A percentile compares a stretch with the other conserved stretches of the same genome.
phyloP scores from a whole-genome alignment of 2,329 filamentous ascomycete genomes.

The Fusarium vanettenii region DNA sequence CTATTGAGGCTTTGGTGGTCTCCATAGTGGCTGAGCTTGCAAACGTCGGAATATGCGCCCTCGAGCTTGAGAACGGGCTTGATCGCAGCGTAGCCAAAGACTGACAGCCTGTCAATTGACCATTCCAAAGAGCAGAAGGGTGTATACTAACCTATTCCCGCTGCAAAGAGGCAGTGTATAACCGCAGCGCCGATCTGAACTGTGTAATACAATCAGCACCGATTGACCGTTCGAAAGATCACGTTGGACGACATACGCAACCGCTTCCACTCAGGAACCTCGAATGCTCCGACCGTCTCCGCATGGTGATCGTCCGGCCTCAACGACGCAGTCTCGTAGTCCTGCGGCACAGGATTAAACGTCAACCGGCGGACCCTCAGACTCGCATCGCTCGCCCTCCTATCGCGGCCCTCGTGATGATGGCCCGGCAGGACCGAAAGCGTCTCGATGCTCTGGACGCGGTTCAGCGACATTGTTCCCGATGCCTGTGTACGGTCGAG shows the following conservation, averaged over 20 bases:
- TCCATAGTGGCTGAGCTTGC: constrained; percentile 49
- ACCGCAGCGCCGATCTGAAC: constrained; percentile 47
- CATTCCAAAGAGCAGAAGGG: background rate
- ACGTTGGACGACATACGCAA: constrained; percentile 53
- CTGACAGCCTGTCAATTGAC: constrained; percentile 40
- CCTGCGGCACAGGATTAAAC: constrained; percentile 66
- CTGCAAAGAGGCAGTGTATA: constrained; percentile 73
- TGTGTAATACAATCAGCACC: constrained; percentile 23
- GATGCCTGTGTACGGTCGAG: background rate
- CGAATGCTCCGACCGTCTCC: constrained; percentile 64
- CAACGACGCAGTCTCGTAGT: constrained; percentile 58
- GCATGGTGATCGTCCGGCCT: constrained; percentile 51
- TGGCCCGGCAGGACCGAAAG: constrained; percentile 50
- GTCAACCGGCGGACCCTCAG: constrained; percentile 61
- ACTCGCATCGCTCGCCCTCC: constrained; percentile 59
- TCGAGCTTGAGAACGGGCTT: constrained; percentile 83
- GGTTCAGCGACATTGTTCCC: constrained; percentile 62
- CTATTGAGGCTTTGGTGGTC: constrained; percentile 1
- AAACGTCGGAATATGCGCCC: constrained; percentile 76
- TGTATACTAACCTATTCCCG: constrained; percentile 64
- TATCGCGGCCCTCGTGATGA: constrained; percentile 40
- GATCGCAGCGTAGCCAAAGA: constrained; percentile 87
- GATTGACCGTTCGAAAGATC: background rate
- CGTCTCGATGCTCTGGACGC: constrained; percentile 65
- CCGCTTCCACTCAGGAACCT: constrained; percentile 66